Conservation (phyloP, 2,329 filamentous ascomycete species). For the Aspergillus cejpii region DNA sequence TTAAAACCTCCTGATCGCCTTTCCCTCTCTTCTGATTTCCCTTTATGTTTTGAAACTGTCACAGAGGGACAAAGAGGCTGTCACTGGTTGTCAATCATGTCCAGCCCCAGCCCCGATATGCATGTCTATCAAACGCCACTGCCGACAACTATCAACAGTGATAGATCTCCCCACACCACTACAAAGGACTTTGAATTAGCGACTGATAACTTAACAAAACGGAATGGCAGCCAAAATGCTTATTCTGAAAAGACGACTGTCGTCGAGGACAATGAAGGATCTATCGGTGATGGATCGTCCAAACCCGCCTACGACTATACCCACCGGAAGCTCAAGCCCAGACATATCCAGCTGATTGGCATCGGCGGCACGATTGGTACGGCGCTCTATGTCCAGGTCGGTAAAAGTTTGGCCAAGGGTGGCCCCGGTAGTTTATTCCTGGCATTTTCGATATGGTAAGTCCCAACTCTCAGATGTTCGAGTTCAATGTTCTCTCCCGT, state of each 20-base stretch:
- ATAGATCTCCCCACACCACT: conserved; percentile 8
- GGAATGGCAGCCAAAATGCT: conserved; percentile 5
- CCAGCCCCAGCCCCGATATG: neutral
- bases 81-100: conserved; percentile 4
- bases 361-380: conserved; percentile 44
- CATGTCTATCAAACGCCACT: conserved; percentile 10
- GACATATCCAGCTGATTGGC: conserved; percentile 44
- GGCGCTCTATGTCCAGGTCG: conserved; percentile 41
- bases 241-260: conserved; percentile 16
- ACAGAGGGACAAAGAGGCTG: neutral
- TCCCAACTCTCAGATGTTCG: conserved; percentile 12
- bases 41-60: neutral
- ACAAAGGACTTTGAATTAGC: conserved; percentile 10
- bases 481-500: conserved; percentile 1
- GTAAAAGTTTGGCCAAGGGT: conserved; percentile 35
- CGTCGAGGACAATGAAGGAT: conserved; percentile 15
- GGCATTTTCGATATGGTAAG: conserved; percentile 43
- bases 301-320: conserved; percentile 29
- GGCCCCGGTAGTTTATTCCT: conserved; percentile 42
- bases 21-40: neutral
- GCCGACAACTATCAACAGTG: conserved; percentile 14
- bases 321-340: conserved; percentile 39
- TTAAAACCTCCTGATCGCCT: too few species aligned
- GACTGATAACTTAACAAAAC: conserved; percentile 10
- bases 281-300: conserved; percentile 20